Conservation (phyloP, 2,329 filamentous ascomycete species). For the Alternaria sp. region DNA sequence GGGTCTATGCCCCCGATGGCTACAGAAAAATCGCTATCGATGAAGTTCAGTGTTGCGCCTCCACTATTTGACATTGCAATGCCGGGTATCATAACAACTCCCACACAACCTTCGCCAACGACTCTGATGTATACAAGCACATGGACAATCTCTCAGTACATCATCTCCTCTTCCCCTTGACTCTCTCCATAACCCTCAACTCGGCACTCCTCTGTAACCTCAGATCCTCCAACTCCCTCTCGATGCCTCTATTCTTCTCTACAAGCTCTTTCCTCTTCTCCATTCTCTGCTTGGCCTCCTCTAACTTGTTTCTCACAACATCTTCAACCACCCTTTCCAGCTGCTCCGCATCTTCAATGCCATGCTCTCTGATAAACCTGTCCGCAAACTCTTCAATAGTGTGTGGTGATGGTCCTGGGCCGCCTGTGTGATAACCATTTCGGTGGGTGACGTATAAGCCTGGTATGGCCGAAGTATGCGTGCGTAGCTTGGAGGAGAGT, state of each 20-base stretch:
- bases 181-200: constrained; percentile 55
- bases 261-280: constrained; percentile 52
- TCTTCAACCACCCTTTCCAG: constrained; percentile 48
- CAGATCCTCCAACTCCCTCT: constrained; percentile 55
- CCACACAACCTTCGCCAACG: not conserved
- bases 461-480: constrained; percentile 54
- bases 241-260: constrained; percentile 54
- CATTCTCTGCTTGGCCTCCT: constrained; percentile 51
- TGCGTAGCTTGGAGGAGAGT: constrained; percentile 54
- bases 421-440: constrained; percentile 59
- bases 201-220: constrained; percentile 57
- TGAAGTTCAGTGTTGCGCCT: not conserved
- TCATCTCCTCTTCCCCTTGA: constrained; percentile 46
- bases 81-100: constrained; percentile 19
- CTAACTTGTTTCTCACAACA: constrained; percentile 47
- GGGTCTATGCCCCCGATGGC: not conserved
- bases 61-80: constrained; percentile 15
- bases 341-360: constrained; percentile 47
- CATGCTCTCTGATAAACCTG: constrained; percentile 52
- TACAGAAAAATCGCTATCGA: not conserved
- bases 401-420: constrained; percentile 53
- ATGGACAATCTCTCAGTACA: not conserved
- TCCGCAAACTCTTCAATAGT: constrained; percentile 50
- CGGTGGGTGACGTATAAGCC: constrained; percentile 58
- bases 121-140: not conserved